phyloP scores from a whole-genome alignment of 805 yeast species.

The Yarrowia porcina region DNA sequence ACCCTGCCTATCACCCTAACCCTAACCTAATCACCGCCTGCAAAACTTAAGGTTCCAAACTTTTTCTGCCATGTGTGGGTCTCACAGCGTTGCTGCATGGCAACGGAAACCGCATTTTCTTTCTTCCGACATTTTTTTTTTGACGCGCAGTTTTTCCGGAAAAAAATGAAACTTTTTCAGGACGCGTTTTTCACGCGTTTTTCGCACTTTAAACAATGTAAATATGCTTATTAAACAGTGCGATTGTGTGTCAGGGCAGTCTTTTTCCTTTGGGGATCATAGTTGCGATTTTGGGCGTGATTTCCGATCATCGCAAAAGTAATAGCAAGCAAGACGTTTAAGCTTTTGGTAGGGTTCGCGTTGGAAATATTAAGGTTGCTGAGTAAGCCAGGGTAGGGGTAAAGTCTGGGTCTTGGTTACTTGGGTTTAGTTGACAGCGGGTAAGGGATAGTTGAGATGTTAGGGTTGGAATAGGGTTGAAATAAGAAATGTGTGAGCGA shows the following conservation, averaged over 20 bases:
- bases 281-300: not conserved
- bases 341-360: not conserved
- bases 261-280: not conserved
- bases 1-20: not conserved
- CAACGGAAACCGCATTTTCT: not conserved
- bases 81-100: not conserved
- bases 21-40: not conserved
- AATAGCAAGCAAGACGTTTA: not conserved
- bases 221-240: not conserved
- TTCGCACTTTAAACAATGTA: not conserved
- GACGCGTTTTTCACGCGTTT: not conserved
- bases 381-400: no score
- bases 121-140: not conserved
- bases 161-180: not conserved
- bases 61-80: not conserved
- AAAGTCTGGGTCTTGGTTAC: no score
- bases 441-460: not conserved
- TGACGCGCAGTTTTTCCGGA: not conserved
- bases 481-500: not conserved
- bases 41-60: not conserved
- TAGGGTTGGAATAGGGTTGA: not conserved
- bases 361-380: no score
- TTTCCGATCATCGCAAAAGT: not conserved
- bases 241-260: not conserved
- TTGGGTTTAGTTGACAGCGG: no score